These are phyloP conservation scores for Podila epicladia DNA, from an alignment of 192 early-diverging fungal species.

Conservation along the genomic window DNA sequence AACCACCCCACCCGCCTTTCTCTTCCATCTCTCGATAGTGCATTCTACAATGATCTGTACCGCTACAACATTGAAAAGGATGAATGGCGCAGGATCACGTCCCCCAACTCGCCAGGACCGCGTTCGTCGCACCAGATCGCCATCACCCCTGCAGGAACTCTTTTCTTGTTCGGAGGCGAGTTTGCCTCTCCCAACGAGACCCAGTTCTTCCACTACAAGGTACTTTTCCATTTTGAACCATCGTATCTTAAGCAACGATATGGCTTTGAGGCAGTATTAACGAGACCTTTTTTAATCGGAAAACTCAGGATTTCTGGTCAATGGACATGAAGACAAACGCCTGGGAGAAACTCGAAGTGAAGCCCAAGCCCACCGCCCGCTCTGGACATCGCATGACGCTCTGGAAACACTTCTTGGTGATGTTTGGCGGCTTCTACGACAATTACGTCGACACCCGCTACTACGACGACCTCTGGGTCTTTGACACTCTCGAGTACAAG, in stretches of 20 bases:
- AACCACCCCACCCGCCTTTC: neutral
- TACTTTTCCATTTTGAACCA: neutral
- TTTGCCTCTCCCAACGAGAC: conserved; percentile 71
- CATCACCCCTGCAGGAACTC: conserved; percentile 64
- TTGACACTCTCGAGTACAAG: conserved; percentile 69
- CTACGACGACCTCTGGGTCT: conserved; percentile 76
- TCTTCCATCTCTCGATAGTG: neutral
- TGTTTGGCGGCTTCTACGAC: conserved; percentile 73
- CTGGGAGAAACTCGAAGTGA: conserved; percentile 77
- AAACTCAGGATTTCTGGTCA: conserved; percentile 72
- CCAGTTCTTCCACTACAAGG: conserved; percentile 68
- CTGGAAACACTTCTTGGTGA: conserved; percentile 71
- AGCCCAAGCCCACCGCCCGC: conserved; percentile 60
- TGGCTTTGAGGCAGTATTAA: neutral
- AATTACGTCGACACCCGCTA: conserved; percentile 59
- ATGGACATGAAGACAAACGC: conserved; percentile 71
- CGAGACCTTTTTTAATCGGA: too few species aligned
- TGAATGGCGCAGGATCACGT: conserved; percentile 73
- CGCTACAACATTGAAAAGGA: conserved; percentile 77
- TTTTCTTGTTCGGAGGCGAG: conserved; percentile 75
- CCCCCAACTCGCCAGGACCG: conserved; percentile 73
- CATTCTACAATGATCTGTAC: conserved; percentile 76
- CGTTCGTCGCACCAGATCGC: conserved; percentile 75
- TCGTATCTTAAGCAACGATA: neutral
- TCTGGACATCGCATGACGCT: conserved; percentile 72